A percentile compares a stretch with the other conserved stretches of the same genome.
These are phyloP conservation scores for Debaryomyces singareniensis DNA, from an alignment of 1,139 yeast species.

Conservation along the genomic window DNA sequence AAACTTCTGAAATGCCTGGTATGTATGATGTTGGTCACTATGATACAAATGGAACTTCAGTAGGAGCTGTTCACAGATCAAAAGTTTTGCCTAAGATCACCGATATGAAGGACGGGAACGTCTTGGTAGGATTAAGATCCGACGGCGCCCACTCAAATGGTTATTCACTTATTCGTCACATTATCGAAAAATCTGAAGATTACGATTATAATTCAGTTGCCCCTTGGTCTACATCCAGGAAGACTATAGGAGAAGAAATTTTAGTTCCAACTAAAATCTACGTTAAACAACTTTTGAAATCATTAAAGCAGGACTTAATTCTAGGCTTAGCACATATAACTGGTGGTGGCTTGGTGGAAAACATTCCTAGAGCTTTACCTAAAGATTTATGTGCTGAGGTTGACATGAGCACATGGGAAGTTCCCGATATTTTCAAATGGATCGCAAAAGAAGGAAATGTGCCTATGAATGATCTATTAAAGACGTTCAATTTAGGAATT, in stretches of 20 bases:
- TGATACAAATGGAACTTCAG: conserved; percentile 97
- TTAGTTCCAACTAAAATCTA: conserved; percentile 90
- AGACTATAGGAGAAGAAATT: conserved; percentile 79
- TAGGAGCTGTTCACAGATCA: conserved; percentile 90
- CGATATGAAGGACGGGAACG: conserved; percentile 71
- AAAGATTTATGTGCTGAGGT: conserved; percentile 69
- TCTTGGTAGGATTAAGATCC: conserved; percentile 79
- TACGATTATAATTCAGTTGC: conserved; percentile 66
- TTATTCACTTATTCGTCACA: conserved; percentile 91
- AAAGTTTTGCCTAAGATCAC: conserved; percentile 66
- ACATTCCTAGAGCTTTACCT: conserved; percentile 93
- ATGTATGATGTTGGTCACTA: conserved; percentile 94
- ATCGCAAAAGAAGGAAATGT: conserved; percentile 87
- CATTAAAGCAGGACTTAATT: conserved; percentile 59
- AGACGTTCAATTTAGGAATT: conserved; percentile 92
- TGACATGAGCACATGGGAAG: conserved; percentile 74
- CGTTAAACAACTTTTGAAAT: conserved; percentile 81
- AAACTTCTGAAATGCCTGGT: conserved; percentile 99
- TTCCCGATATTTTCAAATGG: conserved; percentile 90
- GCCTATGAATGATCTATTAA: conserved; percentile 75
- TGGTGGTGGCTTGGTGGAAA: conserved; percentile 96
- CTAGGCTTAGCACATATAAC: conserved; percentile 95
- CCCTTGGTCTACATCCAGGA: conserved; percentile 71
- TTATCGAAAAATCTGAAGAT: conserved; percentile 69
- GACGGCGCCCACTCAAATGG: conserved; percentile 97